Evolutionary conservation across 2,329 filamentous ascomycete species (phyloP).

Genomic region (Akanthomyces lecanii): DNA sequence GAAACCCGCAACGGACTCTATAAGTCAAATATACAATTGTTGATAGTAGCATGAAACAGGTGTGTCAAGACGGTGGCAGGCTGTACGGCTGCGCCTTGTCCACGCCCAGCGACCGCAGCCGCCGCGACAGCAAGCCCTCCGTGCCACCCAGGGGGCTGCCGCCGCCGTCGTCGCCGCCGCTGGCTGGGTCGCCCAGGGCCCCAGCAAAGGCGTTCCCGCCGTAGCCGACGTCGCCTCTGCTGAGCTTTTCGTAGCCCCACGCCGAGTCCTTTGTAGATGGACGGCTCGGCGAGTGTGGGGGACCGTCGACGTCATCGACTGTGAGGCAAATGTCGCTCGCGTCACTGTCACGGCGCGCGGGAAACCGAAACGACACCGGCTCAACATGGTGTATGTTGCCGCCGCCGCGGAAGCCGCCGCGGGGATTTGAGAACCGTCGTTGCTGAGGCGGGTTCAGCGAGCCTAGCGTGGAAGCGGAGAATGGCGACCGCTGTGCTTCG

Average conservation of each 20-base stretch:
- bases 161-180: background rate
- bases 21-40: background rate
- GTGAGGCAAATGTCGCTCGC: conserved; percentile 19
- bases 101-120: conserved; percentile 59
- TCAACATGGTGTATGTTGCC: conserved; percentile 40
- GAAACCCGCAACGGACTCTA: background rate
- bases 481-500: conserved; percentile 29
- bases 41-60: background rate
- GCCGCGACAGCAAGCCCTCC: conserved; percentile 66
- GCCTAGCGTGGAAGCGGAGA: conserved; percentile 20
- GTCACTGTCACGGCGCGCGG: conserved; percentile 30
- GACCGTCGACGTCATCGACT: conserved; percentile 2
- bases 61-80: background rate
- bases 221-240: conserved; percentile 60
- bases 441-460: conserved; percentile 16
- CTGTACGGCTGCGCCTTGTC: conserved; percentile 23
- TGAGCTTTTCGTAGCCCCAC: conserved; percentile 61
- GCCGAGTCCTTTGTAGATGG: conserved; percentile 36
- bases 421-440: conserved; percentile 10
- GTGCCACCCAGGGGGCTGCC: background rate
- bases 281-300: conserved; percentile 20
- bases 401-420: conserved; percentile 17
- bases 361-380: conserved; percentile 48
- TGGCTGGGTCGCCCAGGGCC: conserved; percentile 19
- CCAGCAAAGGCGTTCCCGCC: conserved; percentile 50